Evolutionary conservation across 2,329 filamentous ascomycete species (phyloP), one percentile per base, ranked within the genome.

Genomic region (Coniella lustricola): DNA sequence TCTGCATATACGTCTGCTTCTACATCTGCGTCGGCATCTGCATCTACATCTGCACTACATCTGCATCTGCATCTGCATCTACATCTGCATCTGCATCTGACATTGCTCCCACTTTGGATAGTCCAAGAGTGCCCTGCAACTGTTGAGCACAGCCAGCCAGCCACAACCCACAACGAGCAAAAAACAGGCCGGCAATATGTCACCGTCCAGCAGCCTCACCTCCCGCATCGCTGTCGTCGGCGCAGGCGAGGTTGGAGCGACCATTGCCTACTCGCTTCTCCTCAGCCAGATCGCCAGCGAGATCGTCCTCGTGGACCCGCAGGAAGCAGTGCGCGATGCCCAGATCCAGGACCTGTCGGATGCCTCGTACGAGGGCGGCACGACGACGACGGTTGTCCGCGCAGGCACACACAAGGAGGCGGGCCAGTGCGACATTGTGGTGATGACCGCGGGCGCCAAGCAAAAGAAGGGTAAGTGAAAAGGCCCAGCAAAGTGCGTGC

Each of bases 401-500:
- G 14, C 39, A 7, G 39, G 39, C 39, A 41, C 39, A 13, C 39
- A 41, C 39, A 41, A 41, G 17, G 39, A 41, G 17, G 39, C 39
- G 4, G 39, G 39, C 12, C 25, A 41, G 21, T 41, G 39, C 25
- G 39, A 32, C n/a, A n/a, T 41, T 7, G n/a, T 41, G 2, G 39
- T 31, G 13, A 41, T 41, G 3, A 32, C 39, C 9, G 35, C 35
- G 17, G 39, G 39, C 13, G 39, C 39, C 16, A 41, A 32, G 39
- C 39, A 41, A 16, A 41, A 41, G 21, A 21, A 40, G 20, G 37
- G 18, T 40, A 13, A 40, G 21, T n/a, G n/a, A n/a, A n/a, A n/a
- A n/a, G n/a, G n/a, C n/a, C n/a, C n/a, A n/a, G n/a, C n/a, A n/a
- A n/a, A n/a, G n/a, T n/a, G n/a, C n/a, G n/a, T n/a, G n/a, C n/a